Base-by-base conservation (phyloP, 345 rosid genomes). In the Turnera subulata region DNA sequence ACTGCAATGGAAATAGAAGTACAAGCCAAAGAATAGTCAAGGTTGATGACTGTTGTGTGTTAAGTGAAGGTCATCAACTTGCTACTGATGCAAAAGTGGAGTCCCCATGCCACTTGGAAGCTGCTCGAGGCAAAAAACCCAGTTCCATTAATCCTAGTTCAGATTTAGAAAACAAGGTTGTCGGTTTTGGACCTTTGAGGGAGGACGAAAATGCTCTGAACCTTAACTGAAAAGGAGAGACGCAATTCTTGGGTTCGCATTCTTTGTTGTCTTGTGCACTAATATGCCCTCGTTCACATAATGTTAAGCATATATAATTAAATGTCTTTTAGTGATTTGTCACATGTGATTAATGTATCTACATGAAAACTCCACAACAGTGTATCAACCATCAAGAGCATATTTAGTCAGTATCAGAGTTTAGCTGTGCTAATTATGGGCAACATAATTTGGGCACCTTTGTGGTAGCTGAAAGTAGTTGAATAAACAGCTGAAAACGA, bases 181-280 rank as follows among this genome's bases (percentile, higher is more conserved):
- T 69, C 47, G 75, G 72, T 32, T 70, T 58, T 48, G 65, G 56
- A 55, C 57, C 22, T 56, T 35, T 47, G 13, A 69, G 55, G 48
- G 64, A 53, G 33, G 68, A 53, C 58, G 60, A 58, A 17, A n/a
- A 42, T 37, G 29, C 33, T 18, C 37, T 42, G 53, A 69, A 63
- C 52, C 59, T 72, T 29, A 56, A 66, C 47, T 73, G 62, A 67
- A 67, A 58, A 63, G 57, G 65, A n/a, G n/a, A n/a, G n/a, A n/a
- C n/a, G n/a, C n/a, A n/a, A n/a, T n/a, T n/a, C n/a, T n/a, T n/a
- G n/a, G n/a, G n/a, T n/a, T n/a, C n/a, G n/a, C n/a, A n/a, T n/a
- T n/a, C n/a, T n/a, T n/a, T n/a, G n/a, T n/a, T n/a, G n/a, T n/a
- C n/a, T n/a, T n/a, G n/a, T n/a, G n/a, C n/a, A n/a, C n/a, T n/a